phyloP scores from a whole-genome alignment of 2,329 filamentous ascomycete genomes.

The Coniochaeta sp. region DNA sequence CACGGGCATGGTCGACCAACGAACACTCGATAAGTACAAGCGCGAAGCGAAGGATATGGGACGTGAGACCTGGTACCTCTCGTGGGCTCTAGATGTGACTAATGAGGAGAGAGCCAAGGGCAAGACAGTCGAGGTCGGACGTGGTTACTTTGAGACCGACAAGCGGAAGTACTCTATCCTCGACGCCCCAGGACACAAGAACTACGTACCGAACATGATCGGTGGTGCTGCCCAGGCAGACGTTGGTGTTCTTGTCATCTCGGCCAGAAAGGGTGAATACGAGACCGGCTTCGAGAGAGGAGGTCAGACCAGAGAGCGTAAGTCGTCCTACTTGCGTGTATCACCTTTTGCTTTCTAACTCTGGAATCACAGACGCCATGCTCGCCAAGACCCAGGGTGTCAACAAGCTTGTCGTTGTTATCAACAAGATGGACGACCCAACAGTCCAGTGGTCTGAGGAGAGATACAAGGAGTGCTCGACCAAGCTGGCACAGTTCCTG shows the following conservation, averaged over 20 bases:
- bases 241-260: constrained; percentile 92
- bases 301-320: constrained; percentile 80
- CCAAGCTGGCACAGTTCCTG: constrained; percentile 80
- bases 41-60: constrained; percentile 92
- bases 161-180: constrained; percentile 95
- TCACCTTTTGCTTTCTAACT: neutral
- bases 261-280: constrained; percentile 94
- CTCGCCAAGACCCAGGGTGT: constrained; percentile 97
- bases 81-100: constrained; percentile 95
- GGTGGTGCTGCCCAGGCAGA: constrained; percentile 90
- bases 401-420: constrained; percentile 87
- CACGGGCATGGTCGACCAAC: constrained; percentile 98
- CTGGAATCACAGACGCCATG: constrained; percentile 58
- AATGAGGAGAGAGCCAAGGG: constrained; percentile 95
- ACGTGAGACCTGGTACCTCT: constrained; percentile 97
- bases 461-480: constrained; percentile 86
- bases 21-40: constrained; percentile 98
- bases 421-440: constrained; percentile 99
- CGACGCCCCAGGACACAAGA: constrained; percentile 96
- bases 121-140: constrained; percentile 95
- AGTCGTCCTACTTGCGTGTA: neutral
- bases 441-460: constrained; percentile 95
- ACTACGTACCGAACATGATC: constrained; percentile 97
- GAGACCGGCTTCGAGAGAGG: constrained; percentile 97
- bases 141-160: constrained; percentile 94